Evolutionary conservation across 2,329 filamentous ascomycete genomes (phyloP), one percentile per base, ranked within the genome.

Genomic region (Aureobasidium namibiae): DNA sequence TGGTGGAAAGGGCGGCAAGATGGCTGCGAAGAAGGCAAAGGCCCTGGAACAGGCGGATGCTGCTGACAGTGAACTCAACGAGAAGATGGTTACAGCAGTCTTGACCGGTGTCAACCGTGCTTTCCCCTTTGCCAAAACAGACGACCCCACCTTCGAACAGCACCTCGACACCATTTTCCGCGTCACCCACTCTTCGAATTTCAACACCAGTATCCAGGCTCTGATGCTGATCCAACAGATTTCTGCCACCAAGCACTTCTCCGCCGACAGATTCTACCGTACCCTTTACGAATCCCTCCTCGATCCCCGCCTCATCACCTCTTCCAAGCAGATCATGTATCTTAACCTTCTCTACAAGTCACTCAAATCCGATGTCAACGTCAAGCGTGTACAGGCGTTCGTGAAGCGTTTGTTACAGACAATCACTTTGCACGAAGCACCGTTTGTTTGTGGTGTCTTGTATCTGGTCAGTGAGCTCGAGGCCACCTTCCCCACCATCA

Each of bases 141-240:
- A 94, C 68, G 85, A 89, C 65, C 83, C 85, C 44, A 88, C 85
- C 24, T 83, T 97, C 64, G 89, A 95, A 68, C 85, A 87, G 61
- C 92, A 99, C 69, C 83, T 99, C 60, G 88, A 97, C 70, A 96
- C 92, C 3, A 81, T 99, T 26, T 99, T 96, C 81, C 87, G 85
- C 67, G 94, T 99, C 67, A 95, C 94, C 0, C 94, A 99, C 74
- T 97, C 92, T 0, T 90, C 92, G 60, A 99, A 99, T 73, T 97
- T 99, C 81, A 99, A 97, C 75, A 99, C 94, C 0, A 94, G 91
- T 70, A 90, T 99, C 38, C 94, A 99, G 74, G 92, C 94, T 34
- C 82, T 99, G 64, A 88, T 96, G 76, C 79, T 99, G 49, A 95
- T 99, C 65, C 94, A 97, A 71, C 94, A 97, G 72, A 82, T 99